Conservation (phyloP, 2,329 filamentous ascomycete genomes). For the Dissoconium aciculare region DNA sequence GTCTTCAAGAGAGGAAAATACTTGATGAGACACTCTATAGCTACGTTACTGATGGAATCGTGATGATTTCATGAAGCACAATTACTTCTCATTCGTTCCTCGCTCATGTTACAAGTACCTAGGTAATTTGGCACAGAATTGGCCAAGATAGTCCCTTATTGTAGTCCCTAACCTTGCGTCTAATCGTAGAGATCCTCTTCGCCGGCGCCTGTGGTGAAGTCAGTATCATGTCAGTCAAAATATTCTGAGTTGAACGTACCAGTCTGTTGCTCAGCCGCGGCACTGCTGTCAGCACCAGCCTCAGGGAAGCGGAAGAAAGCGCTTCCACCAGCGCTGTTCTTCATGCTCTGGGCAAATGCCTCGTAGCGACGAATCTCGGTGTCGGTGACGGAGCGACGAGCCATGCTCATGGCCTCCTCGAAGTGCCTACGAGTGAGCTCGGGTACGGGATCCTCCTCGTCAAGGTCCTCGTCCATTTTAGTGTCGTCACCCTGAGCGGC, state of each 20-base stretch:
- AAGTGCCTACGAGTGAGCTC: slow-evolving; percentile 94
- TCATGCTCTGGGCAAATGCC: slow-evolving; percentile 97
- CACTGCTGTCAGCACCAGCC: slow-evolving; percentile 36
- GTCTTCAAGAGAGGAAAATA: too few relatives aligned
- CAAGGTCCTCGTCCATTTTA: slow-evolving; percentile 64
- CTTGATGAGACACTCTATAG: slow-evolving; percentile 7
- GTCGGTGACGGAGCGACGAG: slow-evolving; percentile 83
- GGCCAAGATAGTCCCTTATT: slow-evolving; percentile 6
- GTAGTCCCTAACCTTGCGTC: slow-evolving; percentile 5
- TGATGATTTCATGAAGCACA: background rate
- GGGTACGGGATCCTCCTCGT: slow-evolving; percentile 78
- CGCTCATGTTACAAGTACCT: background rate
- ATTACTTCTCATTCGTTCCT: slow-evolving; percentile 1
- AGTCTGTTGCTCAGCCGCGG: slow-evolving; percentile 23
- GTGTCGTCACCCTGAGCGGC: slow-evolving; percentile 58
- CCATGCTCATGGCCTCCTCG: slow-evolving; percentile 94
- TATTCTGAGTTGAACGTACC: slow-evolving; percentile 23
- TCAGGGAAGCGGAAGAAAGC: slow-evolving; percentile 87
- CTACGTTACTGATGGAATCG: slow-evolving; percentile 2
- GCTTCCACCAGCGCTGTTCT: slow-evolving; percentile 85
- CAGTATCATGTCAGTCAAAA: too few relatives aligned
- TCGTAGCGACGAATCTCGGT: slow-evolving; percentile 97
- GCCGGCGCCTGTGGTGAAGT: slow-evolving; percentile 72
- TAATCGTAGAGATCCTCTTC: slow-evolving; percentile 97
- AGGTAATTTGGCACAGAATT: too few relatives aligned